Percentiles rank a stretch among this genome's conserved stretches.
phyloP scores from a whole-genome alignment of 768 basidiomycete species.

The Suillus alpinus region DNA sequence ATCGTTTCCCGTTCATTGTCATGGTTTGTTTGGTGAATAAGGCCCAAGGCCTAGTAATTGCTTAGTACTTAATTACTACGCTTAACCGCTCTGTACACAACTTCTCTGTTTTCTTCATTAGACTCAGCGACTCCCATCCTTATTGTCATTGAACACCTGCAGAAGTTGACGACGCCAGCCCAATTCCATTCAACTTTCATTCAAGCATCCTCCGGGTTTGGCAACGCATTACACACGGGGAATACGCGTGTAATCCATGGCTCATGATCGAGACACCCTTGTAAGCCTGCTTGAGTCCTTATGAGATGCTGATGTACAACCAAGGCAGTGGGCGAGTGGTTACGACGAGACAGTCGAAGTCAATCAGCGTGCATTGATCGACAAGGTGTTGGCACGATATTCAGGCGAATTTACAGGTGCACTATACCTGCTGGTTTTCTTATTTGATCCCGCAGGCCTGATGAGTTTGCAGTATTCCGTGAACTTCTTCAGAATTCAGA shows the following conservation, averaged over 20 bases:
- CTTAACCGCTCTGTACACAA: too few relatives aligned
- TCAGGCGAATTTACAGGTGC: slow-evolving; percentile 87
- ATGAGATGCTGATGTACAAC: not conserved
- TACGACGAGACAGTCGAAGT: slow-evolving; percentile 85
- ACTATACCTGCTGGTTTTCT: slow-evolving; percentile 6
- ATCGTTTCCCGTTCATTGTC: too few relatives aligned
- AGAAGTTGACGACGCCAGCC: not conserved
- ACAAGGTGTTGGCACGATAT: slow-evolving; percentile 95
- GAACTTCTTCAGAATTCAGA: slow-evolving; percentile 97
- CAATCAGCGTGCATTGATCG: slow-evolving; percentile 94
- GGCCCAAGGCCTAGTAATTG: too few relatives aligned
- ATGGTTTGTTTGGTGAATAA: too few relatives aligned
- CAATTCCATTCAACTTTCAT: not conserved
- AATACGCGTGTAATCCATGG: slow-evolving; percentile 21
- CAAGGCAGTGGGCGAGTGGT: slow-evolving; percentile 49
- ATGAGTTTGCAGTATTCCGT: slow-evolving; percentile 47
- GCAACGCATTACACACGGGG: slow-evolving; percentile 11
- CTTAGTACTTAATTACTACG: too few relatives aligned
- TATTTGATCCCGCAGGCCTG: not conserved
- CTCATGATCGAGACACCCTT: slow-evolving; percentile 28
- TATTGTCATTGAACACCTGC: not conserved
- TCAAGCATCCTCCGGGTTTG: slow-evolving; percentile 1
- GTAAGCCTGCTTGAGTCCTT: slow-evolving; percentile 13
- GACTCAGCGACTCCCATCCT: not conserved
- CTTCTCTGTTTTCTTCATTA: not conserved